These are phyloP conservation scores for Botrytis porri DNA, from an alignment of 2,329 filamentous ascomycete species.

Conservation along the genomic window DNA sequence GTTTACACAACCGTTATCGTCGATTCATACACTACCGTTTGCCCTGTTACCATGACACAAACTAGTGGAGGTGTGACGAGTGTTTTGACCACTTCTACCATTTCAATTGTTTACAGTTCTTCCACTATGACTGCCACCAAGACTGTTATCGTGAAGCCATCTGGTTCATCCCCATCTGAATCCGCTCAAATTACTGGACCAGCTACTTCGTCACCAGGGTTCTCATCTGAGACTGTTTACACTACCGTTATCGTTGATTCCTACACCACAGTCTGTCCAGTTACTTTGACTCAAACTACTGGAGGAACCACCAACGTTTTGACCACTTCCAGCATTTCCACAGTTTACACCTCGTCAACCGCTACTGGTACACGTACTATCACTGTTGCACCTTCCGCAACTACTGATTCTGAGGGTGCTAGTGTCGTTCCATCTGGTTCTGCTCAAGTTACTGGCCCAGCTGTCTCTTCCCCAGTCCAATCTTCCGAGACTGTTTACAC, in stretches of 20 bases:
- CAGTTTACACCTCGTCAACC: background rate
- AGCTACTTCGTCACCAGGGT: background rate
- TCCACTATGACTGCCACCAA: background rate
- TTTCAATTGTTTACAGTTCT: background rate
- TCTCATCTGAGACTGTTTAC: background rate
- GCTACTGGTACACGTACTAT: background rate
- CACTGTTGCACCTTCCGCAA: background rate
- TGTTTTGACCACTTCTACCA: conserved; percentile 3
- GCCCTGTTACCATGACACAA: conserved; percentile 10
- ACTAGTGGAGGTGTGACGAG: background rate
- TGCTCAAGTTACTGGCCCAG: background rate
- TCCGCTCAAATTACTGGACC: background rate
- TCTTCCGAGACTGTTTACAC: background rate
- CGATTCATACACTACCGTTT: conserved; percentile 7
- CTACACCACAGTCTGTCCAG: conserved; percentile 4
- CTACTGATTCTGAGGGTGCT: background rate
- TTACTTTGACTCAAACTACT: conserved; percentile 6
- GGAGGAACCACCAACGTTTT: background rate
- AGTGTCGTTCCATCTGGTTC: background rate
- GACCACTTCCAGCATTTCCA: conserved; percentile 2
- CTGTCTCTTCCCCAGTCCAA: background rate
- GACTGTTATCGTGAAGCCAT: background rate
- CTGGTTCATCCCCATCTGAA: background rate
- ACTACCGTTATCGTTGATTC: conserved; percentile 1
- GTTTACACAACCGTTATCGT: conserved; percentile 6